Base-by-base conservation (phyloP, 2,329 filamentous ascomycete species). In the Ascomycota sp. region DNA sequence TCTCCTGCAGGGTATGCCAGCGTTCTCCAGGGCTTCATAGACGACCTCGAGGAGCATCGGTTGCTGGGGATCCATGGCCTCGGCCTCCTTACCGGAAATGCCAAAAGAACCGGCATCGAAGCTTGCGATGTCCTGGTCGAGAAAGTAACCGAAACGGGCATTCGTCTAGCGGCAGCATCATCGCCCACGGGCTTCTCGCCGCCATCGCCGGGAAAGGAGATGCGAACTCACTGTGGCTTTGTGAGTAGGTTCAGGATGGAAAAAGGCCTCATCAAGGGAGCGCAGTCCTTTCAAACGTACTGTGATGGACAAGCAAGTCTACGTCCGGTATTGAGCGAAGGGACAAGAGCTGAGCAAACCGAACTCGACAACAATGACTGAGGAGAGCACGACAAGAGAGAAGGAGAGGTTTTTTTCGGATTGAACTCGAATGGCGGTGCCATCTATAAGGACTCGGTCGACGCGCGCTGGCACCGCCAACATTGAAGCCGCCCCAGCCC, bases 211-310 rank as follows among this genome's bases (percentile, higher is more conserved):
- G n/a, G n/a, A n/a, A n/a, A n/a, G n/a, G n/a, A n/a, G n/a, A n/a
- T n/a, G n/a, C n/a, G 8, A 20, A 28, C 29, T 40, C 36, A 30
- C 37, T 27, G 32, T 45, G 30, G 35, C 35, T 28, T 40, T 39
- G 30, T 42, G 39, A 11, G 36, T 34, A 12, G 35, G 29, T 25
- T 42, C 40, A 1, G 54, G 50, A 29, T 57, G 52, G 34, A 54
- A 48, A 36, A 55, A 47, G 30, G 33, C 49, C 36, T 43, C 49
- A n/a, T n/a, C n/a, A n/a, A n/a, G n/a, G n/a, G n/a, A n/a, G n/a
- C n/a, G n/a, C n/a, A n/a, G n/a, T n/a, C n/a, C n/a, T n/a, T n/a
- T n/a, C n/a, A n/a, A n/a, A n/a, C n/a, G n/a, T n/a, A n/a, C n/a
- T n/a, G n/a, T n/a, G n/a, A n/a, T n/a, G n/a, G n/a, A n/a, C n/a